Evolutionary conservation across 768 basidiomycete species (phyloP).

Genomic region (Xerocomus potaroensis): DNA sequence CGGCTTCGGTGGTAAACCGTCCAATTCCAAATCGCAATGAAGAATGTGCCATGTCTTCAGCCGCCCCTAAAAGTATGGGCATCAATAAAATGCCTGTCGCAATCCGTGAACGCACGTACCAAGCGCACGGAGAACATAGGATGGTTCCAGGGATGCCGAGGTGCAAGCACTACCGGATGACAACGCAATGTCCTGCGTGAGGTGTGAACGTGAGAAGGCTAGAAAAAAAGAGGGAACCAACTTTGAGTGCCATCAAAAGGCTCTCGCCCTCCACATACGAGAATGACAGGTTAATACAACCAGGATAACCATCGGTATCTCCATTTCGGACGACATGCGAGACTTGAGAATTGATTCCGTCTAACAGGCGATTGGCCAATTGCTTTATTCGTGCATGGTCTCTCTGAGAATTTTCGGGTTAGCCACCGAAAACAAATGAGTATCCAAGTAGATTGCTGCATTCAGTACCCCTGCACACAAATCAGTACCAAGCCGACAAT

Average conservation of each 20-base stretch:
- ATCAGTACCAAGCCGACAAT: constrained; percentile 58
- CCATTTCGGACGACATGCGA: constrained; percentile 95
- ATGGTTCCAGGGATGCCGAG: constrained; percentile 96
- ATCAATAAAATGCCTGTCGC: neutral
- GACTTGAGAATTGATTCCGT: constrained; percentile 76
- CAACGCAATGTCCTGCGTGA: constrained; percentile 80
- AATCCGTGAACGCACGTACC: constrained; percentile 42
- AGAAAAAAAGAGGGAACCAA: constrained; percentile 25
- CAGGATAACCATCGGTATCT: constrained; percentile 86
- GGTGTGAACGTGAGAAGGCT: constrained; percentile 1
- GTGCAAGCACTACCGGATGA: constrained; percentile 99
- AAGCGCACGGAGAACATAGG: constrained; percentile 94
- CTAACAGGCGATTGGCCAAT: constrained; percentile 77
- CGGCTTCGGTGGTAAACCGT: constrained; percentile 95
- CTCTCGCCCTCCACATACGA: constrained; percentile 97
- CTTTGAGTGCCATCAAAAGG: constrained; percentile 96
- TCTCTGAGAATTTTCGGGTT: constrained; percentile 41
- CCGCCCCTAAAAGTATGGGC: constrained; percentile 55
- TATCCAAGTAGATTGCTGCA: neutral
- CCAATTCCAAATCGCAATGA: constrained; percentile 97
- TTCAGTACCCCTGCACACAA: constrained; percentile 96
- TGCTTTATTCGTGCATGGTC: constrained; percentile 72
- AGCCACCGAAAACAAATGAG: neutral
- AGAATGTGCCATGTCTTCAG: constrained; percentile 99
- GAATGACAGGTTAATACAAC: constrained; percentile 94